Base-by-base conservation (phyloP, 495 filamentous ascomycete genomes). In the Lepraria neglecta region DNA sequence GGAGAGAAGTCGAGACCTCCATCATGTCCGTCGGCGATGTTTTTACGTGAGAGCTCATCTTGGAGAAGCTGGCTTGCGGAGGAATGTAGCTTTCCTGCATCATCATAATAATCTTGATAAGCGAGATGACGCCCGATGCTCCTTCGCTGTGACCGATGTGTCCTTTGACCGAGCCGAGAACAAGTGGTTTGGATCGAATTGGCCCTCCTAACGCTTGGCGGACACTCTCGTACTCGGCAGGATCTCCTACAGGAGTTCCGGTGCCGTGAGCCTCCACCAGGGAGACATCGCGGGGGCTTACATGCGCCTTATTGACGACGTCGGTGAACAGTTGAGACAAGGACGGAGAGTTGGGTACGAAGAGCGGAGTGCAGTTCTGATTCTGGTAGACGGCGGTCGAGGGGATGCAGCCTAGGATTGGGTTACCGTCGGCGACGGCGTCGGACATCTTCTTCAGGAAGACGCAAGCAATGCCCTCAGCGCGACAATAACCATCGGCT, bases 211-310 rank as follows among this genome's bases (percentile, higher is more conserved):
- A 53, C 54, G 77, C 76, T 0, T 70, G 73, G 5, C 70, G 74
- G 71, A 79, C 76, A 61, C 78, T 75, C 12, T 72, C 73, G 67
- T 65, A 55, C 17, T 55, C 88, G 0, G 80, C 83, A 0, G 80
- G 81, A 67, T 91, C 88, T 6, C 88, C 88, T 14, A 83, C 85
- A 59, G 83, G 81, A 0, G 87, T 90, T 0, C 87, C 88, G 4
- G 88, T 91, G 7, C 88, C 88, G 67, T 91, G 88, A 68, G 87
- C 87, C 67, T 92, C 88, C 6, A 92, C 83, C 35, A 89, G 82
- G 54, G 81, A 80, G 44, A 91, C 77, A 55, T 90, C 80, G 5
- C 74, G 72, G 1, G 87, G 82, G 51, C 82, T 76, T 6, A 90
- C 74, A 15, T 78, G 75, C 1, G 86, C 81, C 15, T 81, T 69